Base-by-base conservation (phyloP, 495 filamentous ascomycete genomes). In the Amphirosellinia nigrospora region DNA sequence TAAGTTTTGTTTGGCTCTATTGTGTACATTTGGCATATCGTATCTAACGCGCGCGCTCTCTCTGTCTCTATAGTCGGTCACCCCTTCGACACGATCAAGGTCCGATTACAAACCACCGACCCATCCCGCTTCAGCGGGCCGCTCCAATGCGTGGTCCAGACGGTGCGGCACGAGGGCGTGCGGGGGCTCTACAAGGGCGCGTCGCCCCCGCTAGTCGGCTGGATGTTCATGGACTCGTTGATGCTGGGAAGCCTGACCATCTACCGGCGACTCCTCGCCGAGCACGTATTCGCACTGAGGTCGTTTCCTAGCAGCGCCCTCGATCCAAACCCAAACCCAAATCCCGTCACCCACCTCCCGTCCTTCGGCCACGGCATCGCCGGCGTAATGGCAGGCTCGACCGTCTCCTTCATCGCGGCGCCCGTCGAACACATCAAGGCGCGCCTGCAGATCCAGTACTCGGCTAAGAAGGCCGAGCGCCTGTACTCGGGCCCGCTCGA, bases 181-280 rank as follows among this genome's bases (percentile, higher is more conserved):
- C 78, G 80, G 28, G 94, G 92, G 19, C 80, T 97, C 23, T 97
- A 97, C 83, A 97, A 97, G 78, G 94, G 92, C 75, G 94, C 94
- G 16, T 93, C 92, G 4, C 95, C 95, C 45, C 95, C 94, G 50
- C 81, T 97, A 62, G 88, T 97, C 68, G 96, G 96, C 70, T 99
- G 95, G 95, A 97, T 97, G 93, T 91, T 95, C 78, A 98, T 98
- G 95, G 95, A 98, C 80, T 92, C 88, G 69, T 82, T 97, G 53
- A 97, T 98, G 96, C 88, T 99, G 43, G 96, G 96, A 26, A 94
- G 92, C 21, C 84, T 99, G 64, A 95, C 92, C 38, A 86, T 96
- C 63, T 98, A 99, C 81, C 92, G 93, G 19, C 90, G 90, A 23
- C 72, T 97, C 32, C 83, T 99, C 1, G 89, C 90, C 58, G 89